A percentile compares a stretch with the other conserved stretches of the same genome.
Conservation (phyloP, 805 yeast genomes). For the Metschnikowia rubicola region DNA sequence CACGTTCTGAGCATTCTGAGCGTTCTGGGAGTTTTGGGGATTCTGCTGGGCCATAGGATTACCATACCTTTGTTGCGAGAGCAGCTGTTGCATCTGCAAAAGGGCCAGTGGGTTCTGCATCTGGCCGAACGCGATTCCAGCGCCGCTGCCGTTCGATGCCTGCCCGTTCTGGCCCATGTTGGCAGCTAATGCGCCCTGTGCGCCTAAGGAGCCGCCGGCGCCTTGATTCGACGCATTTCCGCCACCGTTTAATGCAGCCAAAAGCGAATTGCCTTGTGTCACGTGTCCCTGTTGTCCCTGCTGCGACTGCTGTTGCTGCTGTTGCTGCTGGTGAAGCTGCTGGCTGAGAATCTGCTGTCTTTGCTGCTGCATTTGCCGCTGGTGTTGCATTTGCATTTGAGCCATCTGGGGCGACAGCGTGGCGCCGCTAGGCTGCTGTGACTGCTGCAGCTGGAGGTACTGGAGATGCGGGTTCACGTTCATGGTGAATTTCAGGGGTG, state of each 20-base stretch:
- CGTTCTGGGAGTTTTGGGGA: constrained; percentile 18
- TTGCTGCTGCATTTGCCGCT: constrained; percentile 26
- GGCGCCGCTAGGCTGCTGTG: constrained; percentile 20
- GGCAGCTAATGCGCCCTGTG: constrained; percentile 4
- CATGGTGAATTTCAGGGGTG: constrained; percentile 20
- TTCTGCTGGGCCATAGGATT: constrained; percentile 2
- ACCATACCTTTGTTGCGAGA: constrained; percentile 20
- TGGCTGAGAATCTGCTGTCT: constrained; percentile 33
- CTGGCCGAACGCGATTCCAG: constrained; percentile 13
- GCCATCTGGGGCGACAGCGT: constrained; percentile 36
- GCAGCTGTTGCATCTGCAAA: constrained; percentile 28
- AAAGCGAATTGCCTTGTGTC: constrained; percentile 30
- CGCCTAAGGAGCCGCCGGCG: background rate
- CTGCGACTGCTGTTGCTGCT: constrained; percentile 18
- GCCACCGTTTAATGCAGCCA: constrained; percentile 35
- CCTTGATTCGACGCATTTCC: background rate
- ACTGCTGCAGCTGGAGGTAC: constrained; percentile 38
- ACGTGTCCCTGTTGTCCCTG: constrained; percentile 13
- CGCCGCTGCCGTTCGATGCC: constrained; percentile 13
- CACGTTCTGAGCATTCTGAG: constrained; percentile 13
- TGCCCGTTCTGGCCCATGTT: background rate
- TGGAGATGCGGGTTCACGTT: constrained; percentile 43
- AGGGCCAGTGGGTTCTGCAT: constrained; percentile 22
- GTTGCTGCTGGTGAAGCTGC: constrained; percentile 31
- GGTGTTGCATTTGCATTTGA: constrained; percentile 31